Evolutionary conservation across 169 alveolate species (phyloP).

Genomic region (Plasmodium coatneyi): DNA sequence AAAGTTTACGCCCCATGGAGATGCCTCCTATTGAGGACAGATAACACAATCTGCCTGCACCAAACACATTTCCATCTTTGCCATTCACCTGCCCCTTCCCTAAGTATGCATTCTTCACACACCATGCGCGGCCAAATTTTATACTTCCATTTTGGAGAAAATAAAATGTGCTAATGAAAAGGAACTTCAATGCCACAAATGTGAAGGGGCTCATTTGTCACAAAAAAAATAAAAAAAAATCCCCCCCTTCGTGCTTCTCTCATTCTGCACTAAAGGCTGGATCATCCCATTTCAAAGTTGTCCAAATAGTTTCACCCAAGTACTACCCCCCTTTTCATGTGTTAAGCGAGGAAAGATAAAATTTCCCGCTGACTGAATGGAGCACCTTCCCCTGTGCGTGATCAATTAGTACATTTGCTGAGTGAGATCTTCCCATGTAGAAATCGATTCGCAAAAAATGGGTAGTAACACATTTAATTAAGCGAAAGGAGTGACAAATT

Average conservation of each 20-base stretch:
- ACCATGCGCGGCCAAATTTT: not conserved
- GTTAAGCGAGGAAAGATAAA: not conserved
- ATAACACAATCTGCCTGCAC: not conserved
- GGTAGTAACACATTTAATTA: not conserved
- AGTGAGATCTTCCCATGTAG: not conserved
- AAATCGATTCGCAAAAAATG: not conserved
- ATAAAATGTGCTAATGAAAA: not conserved
- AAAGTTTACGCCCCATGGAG: not conserved
- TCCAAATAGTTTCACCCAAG: not conserved
- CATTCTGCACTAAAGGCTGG: not conserved
- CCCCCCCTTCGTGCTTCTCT: not conserved
- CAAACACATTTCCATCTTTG: not conserved
- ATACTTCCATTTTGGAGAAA: not conserved
- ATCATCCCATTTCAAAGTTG: not conserved
- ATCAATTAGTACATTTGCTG: not conserved
- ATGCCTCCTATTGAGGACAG: not conserved
- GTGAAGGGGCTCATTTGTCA: constrained; percentile 12
- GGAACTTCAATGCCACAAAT: not conserved
- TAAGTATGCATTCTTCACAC: not conserved
- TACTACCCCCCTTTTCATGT: not conserved
- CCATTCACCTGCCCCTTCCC: not conserved
- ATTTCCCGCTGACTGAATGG: not conserved
- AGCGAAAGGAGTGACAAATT: not conserved
- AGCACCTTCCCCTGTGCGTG: not conserved
- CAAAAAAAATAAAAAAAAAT: not conserved